Percentiles rank a stretch among this genome's conserved stretches.
Conservation (phyloP, 257 asterid genomes). For the Penstemon barbatus region DNA sequence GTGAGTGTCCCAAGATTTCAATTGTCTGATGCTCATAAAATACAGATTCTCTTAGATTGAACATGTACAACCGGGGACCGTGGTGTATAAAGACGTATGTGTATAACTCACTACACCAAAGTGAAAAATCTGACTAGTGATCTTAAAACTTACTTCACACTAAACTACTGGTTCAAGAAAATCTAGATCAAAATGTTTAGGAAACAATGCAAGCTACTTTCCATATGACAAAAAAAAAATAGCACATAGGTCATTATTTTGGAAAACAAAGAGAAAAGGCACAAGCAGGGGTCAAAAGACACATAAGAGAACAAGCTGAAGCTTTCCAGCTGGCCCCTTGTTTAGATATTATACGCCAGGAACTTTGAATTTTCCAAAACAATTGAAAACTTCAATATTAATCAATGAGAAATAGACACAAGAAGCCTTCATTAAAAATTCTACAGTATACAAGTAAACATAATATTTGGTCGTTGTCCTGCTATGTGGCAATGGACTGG, state of each 20-base stretch:
- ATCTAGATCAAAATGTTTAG: not conserved
- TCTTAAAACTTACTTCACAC: no score
- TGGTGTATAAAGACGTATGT: not conserved
- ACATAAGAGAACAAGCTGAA: not conserved
- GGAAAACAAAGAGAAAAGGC: conserved; percentile 1
- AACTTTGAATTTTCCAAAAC: not conserved
- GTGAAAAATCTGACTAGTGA: not conserved
- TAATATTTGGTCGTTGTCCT: not conserved
- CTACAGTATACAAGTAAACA: conserved; percentile 3
- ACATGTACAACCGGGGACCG: not conserved
- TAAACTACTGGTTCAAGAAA: not conserved
- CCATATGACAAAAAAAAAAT: not conserved
- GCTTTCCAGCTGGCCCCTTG: conserved; percentile 5
- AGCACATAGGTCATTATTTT: not conserved
- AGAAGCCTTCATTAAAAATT: not conserved
- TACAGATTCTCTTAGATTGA: not conserved
- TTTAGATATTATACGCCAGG: not conserved
- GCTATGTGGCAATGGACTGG: not conserved
- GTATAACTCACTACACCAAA: not conserved
- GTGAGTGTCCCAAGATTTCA: not conserved
- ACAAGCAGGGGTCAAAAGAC: not conserved
- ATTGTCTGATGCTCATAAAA: not conserved
- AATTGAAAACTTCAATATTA: not conserved
- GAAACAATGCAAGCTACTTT: not conserved
- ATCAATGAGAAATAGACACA: not conserved